phyloP scores from a whole-genome alignment of 2,329 filamentous ascomycete species.

The Cladophialophora chaetospira region DNA sequence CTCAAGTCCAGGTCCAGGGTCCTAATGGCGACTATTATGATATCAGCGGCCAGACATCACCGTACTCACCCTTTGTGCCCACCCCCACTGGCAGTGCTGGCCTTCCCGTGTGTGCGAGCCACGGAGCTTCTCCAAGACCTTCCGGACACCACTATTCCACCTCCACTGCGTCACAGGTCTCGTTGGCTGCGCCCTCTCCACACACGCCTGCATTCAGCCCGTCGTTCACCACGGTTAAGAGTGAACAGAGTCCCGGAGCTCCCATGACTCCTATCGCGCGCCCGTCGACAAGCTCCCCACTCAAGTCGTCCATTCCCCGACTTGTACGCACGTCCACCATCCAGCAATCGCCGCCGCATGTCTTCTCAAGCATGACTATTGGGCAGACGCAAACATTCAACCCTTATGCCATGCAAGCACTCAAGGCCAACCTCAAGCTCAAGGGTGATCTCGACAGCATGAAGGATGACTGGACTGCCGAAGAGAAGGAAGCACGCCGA shows the following conservation, averaged over 20 bases:
- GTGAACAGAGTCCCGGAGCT: constrained; percentile 47
- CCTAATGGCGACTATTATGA: constrained; percentile 56
- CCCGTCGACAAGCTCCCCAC: constrained; percentile 48
- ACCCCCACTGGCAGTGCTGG: constrained; percentile 48
- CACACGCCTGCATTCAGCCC: constrained; percentile 52
- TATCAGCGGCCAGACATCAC: constrained; percentile 47
- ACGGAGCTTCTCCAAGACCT: constrained; percentile 45
- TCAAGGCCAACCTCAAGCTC: constrained; percentile 81
- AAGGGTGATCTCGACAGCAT: constrained; percentile 82
- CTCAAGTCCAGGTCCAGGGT: constrained; percentile 50
- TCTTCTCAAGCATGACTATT: constrained; percentile 44
- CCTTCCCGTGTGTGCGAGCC: constrained; percentile 43
- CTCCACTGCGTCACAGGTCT: constrained; percentile 45
- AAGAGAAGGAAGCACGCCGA: constrained; percentile 77
- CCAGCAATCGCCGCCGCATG: constrained; percentile 56
- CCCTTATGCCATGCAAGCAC: constrained; percentile 75
- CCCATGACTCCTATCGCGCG: constrained; percentile 42
- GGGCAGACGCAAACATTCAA: constrained; percentile 60
- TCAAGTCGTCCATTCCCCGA: constrained; percentile 55
- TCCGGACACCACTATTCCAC: constrained; percentile 47
- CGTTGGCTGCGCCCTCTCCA: constrained; percentile 52
- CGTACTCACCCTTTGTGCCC: constrained; percentile 55
- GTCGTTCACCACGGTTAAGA: constrained; percentile 50
- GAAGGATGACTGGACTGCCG: constrained; percentile 77
- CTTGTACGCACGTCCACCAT: constrained; percentile 69